A percentile compares a stretch with the other conserved stretches of the same genome.
phyloP scores from a whole-genome alignment of 2,329 filamentous ascomycete genomes.

The Calonectria hongkongensis region DNA sequence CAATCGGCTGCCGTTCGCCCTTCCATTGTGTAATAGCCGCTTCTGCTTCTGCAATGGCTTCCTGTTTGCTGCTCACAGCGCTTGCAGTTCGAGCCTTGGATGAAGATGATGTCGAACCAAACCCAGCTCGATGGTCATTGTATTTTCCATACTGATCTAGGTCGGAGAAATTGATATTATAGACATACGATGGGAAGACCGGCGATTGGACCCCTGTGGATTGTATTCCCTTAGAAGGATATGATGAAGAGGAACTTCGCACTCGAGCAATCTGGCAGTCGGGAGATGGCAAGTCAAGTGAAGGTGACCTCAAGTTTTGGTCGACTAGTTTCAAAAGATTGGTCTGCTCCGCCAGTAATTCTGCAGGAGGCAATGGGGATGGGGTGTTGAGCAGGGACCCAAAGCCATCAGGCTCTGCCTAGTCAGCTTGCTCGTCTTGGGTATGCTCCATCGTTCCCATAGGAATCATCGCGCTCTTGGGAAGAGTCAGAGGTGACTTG shows the following conservation, averaged over 20 bases:
- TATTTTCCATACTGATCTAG: conserved; percentile 56
- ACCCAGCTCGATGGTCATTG: conserved; percentile 56
- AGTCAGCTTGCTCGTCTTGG: conserved; percentile 40
- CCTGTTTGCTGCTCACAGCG: conserved; percentile 43
- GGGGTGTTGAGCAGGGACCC: conserved; percentile 23
- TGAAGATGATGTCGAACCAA: conserved; percentile 55
- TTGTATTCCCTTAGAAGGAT: conserved; percentile 51
- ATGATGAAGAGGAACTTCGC: conserved; percentile 59
- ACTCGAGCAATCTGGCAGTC: conserved; percentile 29
- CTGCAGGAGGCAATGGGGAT: conserved; percentile 21
- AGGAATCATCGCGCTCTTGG: conserved; percentile 31
- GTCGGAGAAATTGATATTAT: conserved; percentile 55
- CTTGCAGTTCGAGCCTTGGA: conserved; percentile 36
- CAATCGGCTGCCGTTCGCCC: conserved; percentile 48
- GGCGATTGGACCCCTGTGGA: conserved; percentile 56
- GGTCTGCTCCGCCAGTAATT: conserved; percentile 45
- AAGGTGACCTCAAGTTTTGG: conserved; percentile 38
- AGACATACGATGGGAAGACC: conserved; percentile 42
- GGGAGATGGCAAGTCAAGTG: conserved; percentile 41
- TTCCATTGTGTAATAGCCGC: conserved; percentile 54
- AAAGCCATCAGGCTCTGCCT: conserved; percentile 34
- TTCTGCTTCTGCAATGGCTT: conserved; percentile 52
- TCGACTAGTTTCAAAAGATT: conserved; percentile 45
- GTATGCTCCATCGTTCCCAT: conserved; percentile 18
- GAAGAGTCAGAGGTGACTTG: conserved; percentile 40